Evolutionary conservation across 108 stramenopile genomes (phyloP).

Genomic region (Cafeteria roenbergensis): DNA sequence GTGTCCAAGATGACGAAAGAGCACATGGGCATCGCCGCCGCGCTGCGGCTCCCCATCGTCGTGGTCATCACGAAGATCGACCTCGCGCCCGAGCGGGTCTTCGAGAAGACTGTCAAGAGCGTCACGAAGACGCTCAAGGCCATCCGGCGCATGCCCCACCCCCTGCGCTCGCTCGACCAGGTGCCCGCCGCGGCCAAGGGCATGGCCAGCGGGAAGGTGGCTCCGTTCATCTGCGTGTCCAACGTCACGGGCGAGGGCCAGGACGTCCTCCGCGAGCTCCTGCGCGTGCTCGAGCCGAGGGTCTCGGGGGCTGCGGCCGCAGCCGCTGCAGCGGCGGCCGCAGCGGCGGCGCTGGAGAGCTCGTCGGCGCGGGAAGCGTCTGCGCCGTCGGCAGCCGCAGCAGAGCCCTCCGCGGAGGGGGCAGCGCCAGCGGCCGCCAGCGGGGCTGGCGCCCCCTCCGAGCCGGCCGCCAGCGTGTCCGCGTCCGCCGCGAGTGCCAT

Average conservation of each 20-base stretch:
- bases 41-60: conserved; percentile 75
- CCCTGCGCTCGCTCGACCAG: conserved; percentile 15
- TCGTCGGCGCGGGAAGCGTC: background rate
- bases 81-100: conserved; percentile 79
- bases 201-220: conserved; percentile 67
- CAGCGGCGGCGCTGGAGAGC: conserved; percentile 1
- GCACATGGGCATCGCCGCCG: conserved; percentile 87
- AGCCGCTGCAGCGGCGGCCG: too few species aligned
- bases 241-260: conserved; percentile 89
- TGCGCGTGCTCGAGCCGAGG: conserved; percentile 41
- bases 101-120: conserved; percentile 68
- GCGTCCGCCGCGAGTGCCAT: background rate
- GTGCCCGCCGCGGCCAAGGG: conserved; percentile 68
- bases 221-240: conserved; percentile 85
- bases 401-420: conserved; percentile 2
- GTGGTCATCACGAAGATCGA: conserved; percentile 92
- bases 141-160: conserved; percentile 23
- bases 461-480: background rate
- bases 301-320: background rate
- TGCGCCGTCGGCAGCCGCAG: background rate
- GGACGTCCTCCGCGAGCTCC: conserved; percentile 70
- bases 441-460: background rate
- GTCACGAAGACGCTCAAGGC: conserved; percentile 47
- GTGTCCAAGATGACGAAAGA: conserved; percentile 95
- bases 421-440: background rate